Conservation (phyloP, 2,329 filamentous ascomycete species). For the Aspergillus sp. region DNA sequence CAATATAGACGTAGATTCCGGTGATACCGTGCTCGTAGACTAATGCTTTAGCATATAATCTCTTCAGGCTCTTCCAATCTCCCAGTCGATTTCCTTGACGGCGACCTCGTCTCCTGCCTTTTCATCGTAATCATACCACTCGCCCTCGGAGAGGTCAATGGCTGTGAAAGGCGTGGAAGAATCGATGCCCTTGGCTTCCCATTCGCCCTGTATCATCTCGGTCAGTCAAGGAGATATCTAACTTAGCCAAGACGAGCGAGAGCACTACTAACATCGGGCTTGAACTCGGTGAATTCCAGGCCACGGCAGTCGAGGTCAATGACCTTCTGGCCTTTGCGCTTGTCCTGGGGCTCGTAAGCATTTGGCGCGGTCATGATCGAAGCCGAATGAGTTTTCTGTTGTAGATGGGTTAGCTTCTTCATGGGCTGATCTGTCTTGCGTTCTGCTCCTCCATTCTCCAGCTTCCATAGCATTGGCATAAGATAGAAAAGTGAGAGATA, state of each 20-base stretch:
- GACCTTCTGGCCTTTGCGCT: conserved; percentile 71
- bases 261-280: conserved; percentile 68
- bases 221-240: conserved; percentile 3
- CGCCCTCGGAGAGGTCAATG: conserved; percentile 82
- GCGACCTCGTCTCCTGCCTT: conserved; percentile 89
- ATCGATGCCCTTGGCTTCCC: conserved; percentile 79
- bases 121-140: conserved; percentile 98
- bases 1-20: not conserved
- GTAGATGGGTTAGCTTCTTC: not conserved
- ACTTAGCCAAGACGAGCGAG: too few species aligned
- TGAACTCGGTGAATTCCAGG: conserved; percentile 88
- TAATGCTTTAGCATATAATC: not conserved
- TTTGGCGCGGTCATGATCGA: conserved; percentile 74
- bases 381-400: conserved; percentile 60
- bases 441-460: not conserved
- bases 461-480: not conserved
- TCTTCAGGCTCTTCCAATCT: conserved; percentile 68
- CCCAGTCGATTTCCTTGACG: conserved; percentile 86
- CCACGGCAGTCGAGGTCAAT: conserved; percentile 93
- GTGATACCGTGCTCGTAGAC: not conserved
- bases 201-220: conserved; percentile 67
- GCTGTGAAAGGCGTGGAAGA: conserved; percentile 76
- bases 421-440: not conserved
- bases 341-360: conserved; percentile 56
- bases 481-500: not conserved